Conservation (phyloP, 306 rosid genomes). For the Pyrus pyrifolia region DNA sequence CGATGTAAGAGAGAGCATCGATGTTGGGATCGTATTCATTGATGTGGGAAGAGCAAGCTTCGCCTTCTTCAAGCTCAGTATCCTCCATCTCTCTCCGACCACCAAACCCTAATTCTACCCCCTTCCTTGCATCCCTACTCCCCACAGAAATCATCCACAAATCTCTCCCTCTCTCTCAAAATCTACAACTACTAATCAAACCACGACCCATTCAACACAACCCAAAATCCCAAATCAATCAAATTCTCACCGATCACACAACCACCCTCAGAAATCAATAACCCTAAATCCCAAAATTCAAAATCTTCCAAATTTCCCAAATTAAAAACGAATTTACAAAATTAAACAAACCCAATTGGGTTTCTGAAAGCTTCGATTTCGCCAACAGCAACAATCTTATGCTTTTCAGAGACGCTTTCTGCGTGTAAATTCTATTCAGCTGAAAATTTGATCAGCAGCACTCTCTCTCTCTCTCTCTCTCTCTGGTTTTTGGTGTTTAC, state of each 20-base stretch:
- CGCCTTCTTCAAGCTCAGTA: slow-evolving; percentile 97
- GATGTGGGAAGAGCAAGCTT: slow-evolving; percentile 73
- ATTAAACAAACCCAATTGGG: not conserved
- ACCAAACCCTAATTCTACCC: slow-evolving; percentile 54
- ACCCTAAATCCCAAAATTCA: slow-evolving; percentile 20
- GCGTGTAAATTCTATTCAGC: not conserved
- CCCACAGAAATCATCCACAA: slow-evolving; percentile 65
- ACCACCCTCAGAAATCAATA: slow-evolving; percentile 7
- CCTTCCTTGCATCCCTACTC: slow-evolving; percentile 77
- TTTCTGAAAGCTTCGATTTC: not conserved
- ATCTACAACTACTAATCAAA: slow-evolving; percentile 30
- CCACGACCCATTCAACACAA: slow-evolving; percentile 33
- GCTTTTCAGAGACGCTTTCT: not conserved
- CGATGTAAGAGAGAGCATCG: slow-evolving; percentile 86
- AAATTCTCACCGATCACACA: slow-evolving; percentile 42
- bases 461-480: slow-evolving; percentile 17
- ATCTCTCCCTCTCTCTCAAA: slow-evolving; percentile 34
- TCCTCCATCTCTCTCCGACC: slow-evolving; percentile 71
- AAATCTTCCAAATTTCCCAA: slow-evolving; percentile 12
- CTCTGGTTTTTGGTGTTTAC: slow-evolving; percentile 51
- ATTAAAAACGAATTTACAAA: not conserved
- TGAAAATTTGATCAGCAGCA: slow-evolving; percentile 29
- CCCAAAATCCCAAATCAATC: slow-evolving; percentile 9
- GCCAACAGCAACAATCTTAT: not conserved
- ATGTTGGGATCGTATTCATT: slow-evolving; percentile 56